Base-by-base conservation (phyloP, 257 asterid genomes). In the Jaltomata sinuosa region DNA sequence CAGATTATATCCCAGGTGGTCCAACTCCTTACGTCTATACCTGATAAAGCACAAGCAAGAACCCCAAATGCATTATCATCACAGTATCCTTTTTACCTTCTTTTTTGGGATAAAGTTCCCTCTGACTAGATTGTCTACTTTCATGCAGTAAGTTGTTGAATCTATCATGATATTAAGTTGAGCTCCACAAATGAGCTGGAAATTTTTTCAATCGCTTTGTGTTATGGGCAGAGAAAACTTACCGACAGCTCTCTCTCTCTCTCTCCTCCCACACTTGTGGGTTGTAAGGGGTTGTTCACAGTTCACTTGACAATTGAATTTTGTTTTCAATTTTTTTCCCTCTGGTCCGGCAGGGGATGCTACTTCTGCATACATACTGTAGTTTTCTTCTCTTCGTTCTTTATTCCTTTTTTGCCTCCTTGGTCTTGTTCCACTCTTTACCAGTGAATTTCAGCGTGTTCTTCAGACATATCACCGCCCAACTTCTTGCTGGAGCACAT, bases 1-100 rank as follows among this genome's bases (percentile, higher is more conserved):
- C 92, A 89, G 88, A 87, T 86, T 80, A 87, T 90, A 81, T 91
- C 94, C 18, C 81, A 82, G 89, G 88, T 85, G 79, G 91, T 94
- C 79, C 98, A 93, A 89, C 92, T 95, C 85, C 87, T 97, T 87
- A 89, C 97, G 55, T 95, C 98, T 81, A 91, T 95, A 90, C 98
- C 99, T 68, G 98, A 97, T 91, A 97, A 97, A 91, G 93, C 97
- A 86, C 91, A 94, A 84, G 89, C 86, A n/a, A 92, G 91, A 79
- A 91, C 94, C 80, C 92, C 96, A 16, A 34, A 91, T 87, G 91
- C 93, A 78, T 92, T 97, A 83, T 91, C 97, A 38, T 88, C 98
- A 69, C 94, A 90, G 99, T 94, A 96, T 93, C 97, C 97, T 90
- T 80, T 85, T 86, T 53, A 40, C 79, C 14, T 83, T 55, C 54